Conservation (phyloP, 1,284 basidiomycete genomes). For the Sanghuangporus weigelae region DNA sequence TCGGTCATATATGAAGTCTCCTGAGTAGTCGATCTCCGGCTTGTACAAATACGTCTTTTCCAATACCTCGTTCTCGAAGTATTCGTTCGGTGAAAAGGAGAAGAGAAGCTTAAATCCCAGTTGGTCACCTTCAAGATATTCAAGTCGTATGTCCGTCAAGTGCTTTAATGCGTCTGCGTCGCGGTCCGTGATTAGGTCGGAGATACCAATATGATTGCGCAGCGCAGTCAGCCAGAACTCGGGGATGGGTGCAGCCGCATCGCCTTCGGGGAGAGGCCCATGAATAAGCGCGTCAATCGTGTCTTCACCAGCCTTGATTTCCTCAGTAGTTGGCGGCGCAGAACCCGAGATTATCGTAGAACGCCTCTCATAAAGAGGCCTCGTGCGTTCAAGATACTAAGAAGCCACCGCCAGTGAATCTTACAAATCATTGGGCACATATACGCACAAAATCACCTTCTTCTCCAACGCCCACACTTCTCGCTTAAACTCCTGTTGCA, state of each 20-base stretch:
- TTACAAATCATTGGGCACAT: constrained; percentile 37
- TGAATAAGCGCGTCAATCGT: constrained; percentile 66
- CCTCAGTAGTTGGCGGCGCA: constrained; percentile 71
- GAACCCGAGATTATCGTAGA: constrained; percentile 80
- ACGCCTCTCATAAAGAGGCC: constrained; percentile 86
- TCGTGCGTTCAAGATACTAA: constrained; percentile 82
- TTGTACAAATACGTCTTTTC: constrained; percentile 97
- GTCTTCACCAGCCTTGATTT: constrained; percentile 77
- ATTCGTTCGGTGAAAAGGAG: constrained; percentile 80
- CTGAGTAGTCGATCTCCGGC: constrained; percentile 88
- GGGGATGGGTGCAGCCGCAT: constrained; percentile 64
- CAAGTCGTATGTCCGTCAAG: constrained; percentile 64
- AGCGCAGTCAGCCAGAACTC: constrained; percentile 98
- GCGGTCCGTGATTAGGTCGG: constrained; percentile 89
- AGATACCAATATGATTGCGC: constrained; percentile 84
- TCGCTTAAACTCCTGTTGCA: constrained; percentile 94
- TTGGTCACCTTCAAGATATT: constrained; percentile 55
- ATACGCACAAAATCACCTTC: constrained; percentile 70
- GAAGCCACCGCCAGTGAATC: constrained; percentile 47
- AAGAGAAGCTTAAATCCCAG: constrained; percentile 92
- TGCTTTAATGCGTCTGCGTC: constrained; percentile 77
- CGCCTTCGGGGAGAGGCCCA: constrained; percentile 43
- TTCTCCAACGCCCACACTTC: constrained; percentile 97
- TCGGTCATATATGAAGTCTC: constrained; percentile 94
- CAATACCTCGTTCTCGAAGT: constrained; percentile 79